Percentiles rank a stretch among this genome's conserved stretches.
phyloP scores from a whole-genome alignment of 2,329 filamentous ascomycete species.

The Arthrobotrys musiformis region DNA sequence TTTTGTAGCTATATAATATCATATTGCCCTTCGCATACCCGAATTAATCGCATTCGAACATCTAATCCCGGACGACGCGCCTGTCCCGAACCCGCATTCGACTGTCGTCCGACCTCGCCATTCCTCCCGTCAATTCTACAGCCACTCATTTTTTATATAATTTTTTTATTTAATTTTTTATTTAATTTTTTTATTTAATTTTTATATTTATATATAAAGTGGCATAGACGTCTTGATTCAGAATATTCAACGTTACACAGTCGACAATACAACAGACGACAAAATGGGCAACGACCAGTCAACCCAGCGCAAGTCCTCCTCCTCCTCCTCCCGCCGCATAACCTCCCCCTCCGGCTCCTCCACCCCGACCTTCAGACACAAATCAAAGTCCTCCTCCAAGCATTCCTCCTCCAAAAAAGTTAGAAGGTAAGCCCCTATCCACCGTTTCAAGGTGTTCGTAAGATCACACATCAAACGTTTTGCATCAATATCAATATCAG shows the following conservation, averaged over 20 bases:
- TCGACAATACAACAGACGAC: background rate
- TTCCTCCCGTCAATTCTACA: too few species aligned
- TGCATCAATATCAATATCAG: background rate
- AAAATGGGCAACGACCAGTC: conserved; percentile 56
- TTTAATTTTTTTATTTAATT: too few species aligned
- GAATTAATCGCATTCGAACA: too few species aligned
- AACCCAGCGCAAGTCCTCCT: conserved; percentile 25
- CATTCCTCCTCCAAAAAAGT: conserved; percentile 17
- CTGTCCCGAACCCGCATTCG: too few species aligned
- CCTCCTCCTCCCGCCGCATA: background rate
- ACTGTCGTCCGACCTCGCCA: too few species aligned
- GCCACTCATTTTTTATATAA: too few species aligned
- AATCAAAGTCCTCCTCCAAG: conserved; percentile 26
- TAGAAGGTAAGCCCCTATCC: conserved; percentile 34
- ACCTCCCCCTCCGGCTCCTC: conserved; percentile 10
- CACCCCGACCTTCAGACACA: conserved; percentile 9
- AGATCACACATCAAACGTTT: background rate
- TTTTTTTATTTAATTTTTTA: too few species aligned
- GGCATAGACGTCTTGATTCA: background rate
- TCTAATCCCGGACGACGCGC: too few species aligned
- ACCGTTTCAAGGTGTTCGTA: background rate
- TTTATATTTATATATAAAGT: background rate
- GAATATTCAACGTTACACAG: too few species aligned
- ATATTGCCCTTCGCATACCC: too few species aligned
- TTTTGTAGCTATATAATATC: too few species aligned